Evolutionary conservation across 2,329 filamentous ascomycete genomes (phyloP), one percentile per base, ranked within the genome.

Genomic region (Beauveria pseudobassiana): DNA sequence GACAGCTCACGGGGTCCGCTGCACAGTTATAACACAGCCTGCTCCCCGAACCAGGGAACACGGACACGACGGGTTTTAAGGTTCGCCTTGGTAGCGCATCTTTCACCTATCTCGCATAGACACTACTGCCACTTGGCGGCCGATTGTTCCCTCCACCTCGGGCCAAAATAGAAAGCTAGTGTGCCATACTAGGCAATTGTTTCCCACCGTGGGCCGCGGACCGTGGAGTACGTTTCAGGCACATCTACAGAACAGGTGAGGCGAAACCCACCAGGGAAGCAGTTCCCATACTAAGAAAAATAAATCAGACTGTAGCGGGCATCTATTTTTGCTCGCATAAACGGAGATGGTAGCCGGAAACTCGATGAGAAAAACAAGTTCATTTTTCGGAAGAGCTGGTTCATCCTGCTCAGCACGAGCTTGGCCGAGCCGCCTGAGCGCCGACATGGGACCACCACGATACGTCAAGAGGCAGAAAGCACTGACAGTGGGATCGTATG

Each of bases 181-280:
- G 57, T 52, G 24, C 57, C 48, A 52, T 30, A 40, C 30, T 24
- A 51, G 57, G 46, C 10, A 22, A 10, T 34, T 50, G 30, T 49
- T 48, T 34, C 26, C 34, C n/a, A 16, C 2, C 42, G n/a, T 42
- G 34, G 51, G 22, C n/a, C 26, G 28, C 10, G 34, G 34, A 8
- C 38, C 57, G 57, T 45, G 55, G 55, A 50, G 55, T 28, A 3
- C 30, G 55, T 58, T 59, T 59, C 57, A 59, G 57, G 57, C 48
- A 14, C 46, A 59, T 59, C 24, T 51, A 18, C 24, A 45, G 26
- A 20, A 54, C 24, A 20, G 48, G 43, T 28, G 20, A 57, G 43
- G 43, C 43, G 16, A 48, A 14, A 43, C 43, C 54, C 43, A 46
- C 52, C 45, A 28, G 22, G n/a, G 24, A 30, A 16, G 14, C 20